Conservation (phyloP, 2,329 filamentous ascomycete species). For the Pseudogymnoascus pannorum region DNA sequence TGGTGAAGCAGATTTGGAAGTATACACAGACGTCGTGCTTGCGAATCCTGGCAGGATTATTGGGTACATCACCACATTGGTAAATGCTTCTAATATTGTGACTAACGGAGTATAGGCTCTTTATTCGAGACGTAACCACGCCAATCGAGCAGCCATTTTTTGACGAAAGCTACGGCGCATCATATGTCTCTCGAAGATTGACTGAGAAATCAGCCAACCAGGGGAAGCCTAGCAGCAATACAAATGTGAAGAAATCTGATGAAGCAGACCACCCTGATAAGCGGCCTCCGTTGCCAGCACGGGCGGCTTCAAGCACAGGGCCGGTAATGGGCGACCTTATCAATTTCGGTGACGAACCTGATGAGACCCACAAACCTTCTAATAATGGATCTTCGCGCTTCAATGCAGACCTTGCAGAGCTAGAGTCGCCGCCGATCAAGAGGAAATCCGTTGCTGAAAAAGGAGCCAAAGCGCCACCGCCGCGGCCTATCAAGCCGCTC, state of each 20-base stretch:
- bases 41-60: slow-evolving; percentile 72
- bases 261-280: slow-evolving; percentile 14
- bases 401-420: slow-evolving; percentile 20
- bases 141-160: slow-evolving; percentile 69
- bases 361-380: slow-evolving; percentile 32
- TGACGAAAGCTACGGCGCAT: slow-evolving; percentile 36
- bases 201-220: slow-evolving; percentile 15
- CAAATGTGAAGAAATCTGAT: slow-evolving; percentile 9
- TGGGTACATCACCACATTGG: slow-evolving; percentile 39
- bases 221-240: background rate
- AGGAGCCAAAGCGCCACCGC: slow-evolving; percentile 37
- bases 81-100: background rate
- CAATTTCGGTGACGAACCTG: slow-evolving; percentile 50
- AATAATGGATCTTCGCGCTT: slow-evolving; percentile 23
- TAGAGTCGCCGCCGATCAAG: slow-evolving; percentile 26
- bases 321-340: slow-evolving; percentile 49
- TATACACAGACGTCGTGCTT: slow-evolving; percentile 88
- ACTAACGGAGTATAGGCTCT: slow-evolving; percentile 43
- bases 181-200: slow-evolving; percentile 31
- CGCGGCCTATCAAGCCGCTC: slow-evolving; percentile 50
- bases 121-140: slow-evolving; percentile 93
- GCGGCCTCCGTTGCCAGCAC: slow-evolving; percentile 23
- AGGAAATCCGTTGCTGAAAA: slow-evolving; percentile 20
- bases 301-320: slow-evolving; percentile 26
- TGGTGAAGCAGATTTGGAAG: slow-evolving; percentile 92